phyloP scores from a whole-genome alignment of 257 asterid genomes.

The Verbena officinalis region DNA sequence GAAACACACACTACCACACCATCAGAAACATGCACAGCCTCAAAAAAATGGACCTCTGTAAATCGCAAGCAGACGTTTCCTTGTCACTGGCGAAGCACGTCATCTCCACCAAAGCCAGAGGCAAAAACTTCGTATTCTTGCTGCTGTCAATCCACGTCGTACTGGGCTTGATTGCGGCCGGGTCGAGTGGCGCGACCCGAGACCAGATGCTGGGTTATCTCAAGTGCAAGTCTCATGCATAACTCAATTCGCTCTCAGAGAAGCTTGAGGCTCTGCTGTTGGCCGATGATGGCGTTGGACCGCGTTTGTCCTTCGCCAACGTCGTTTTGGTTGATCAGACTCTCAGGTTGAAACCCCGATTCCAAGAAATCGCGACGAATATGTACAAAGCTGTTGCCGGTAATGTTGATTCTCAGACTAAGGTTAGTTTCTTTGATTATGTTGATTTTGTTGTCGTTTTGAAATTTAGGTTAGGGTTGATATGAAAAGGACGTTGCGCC shows the following conservation, averaged over 20 bases:
- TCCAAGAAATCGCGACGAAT: constrained; percentile 40
- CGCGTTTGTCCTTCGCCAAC: constrained; percentile 52
- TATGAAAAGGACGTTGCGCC: too few relatives aligned
- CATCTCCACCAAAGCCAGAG: constrained; percentile 41
- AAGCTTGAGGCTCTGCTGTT: constrained; percentile 46
- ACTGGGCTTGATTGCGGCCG: constrained; percentile 47
- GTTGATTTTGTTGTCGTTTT: background rate
- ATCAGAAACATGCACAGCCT: constrained; percentile 4
- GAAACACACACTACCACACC: background rate
- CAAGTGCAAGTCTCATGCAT: constrained; percentile 32
- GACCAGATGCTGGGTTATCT: constrained; percentile 45
- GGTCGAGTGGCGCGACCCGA: constrained; percentile 49
- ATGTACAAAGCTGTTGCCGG: constrained; percentile 49
- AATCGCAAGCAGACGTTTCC: constrained; percentile 54
- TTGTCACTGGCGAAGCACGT: constrained; percentile 45
- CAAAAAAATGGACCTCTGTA: constrained; percentile 45
- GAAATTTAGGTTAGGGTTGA: background rate
- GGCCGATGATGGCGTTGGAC: constrained; percentile 59
- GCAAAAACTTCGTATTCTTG: constrained; percentile 49
- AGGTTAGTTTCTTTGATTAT: constrained; percentile 38
- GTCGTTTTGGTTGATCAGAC: constrained; percentile 62
- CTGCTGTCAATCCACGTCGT: constrained; percentile 62
- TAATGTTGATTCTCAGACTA: constrained; percentile 51
- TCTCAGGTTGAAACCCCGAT: constrained; percentile 43
- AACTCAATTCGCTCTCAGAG: constrained; percentile 44